Evolutionary conservation across 2,329 filamentous ascomycete genomes (phyloP).

Genomic region (Pestalotiopsis sp.): DNA sequence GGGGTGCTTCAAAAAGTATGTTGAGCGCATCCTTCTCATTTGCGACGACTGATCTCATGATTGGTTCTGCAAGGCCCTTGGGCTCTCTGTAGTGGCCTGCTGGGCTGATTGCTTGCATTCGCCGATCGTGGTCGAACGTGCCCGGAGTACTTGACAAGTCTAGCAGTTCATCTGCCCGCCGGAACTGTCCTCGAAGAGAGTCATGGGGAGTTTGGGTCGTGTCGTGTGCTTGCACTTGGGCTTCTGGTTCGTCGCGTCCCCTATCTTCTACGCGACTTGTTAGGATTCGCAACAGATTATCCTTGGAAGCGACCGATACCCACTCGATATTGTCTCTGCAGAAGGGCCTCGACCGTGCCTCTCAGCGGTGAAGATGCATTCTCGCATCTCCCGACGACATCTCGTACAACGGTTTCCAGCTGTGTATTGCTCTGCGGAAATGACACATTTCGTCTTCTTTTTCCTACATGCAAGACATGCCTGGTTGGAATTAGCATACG

Average conservation of each 20-base stretch:
- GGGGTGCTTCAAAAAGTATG: constrained; percentile 50
- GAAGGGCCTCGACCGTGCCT: not conserved
- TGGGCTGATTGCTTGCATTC: not conserved
- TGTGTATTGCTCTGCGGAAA: not conserved
- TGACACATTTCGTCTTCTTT: not conserved
- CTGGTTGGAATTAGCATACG: not conserved
- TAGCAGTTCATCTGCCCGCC: not conserved
- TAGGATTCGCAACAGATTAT: too few relatives aligned
- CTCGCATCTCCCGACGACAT: not conserved
- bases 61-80: constrained; percentile 6
- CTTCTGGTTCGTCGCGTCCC: too few relatives aligned
- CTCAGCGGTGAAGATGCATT: constrained; percentile 1
- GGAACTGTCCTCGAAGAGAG: not conserved
- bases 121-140: not conserved
- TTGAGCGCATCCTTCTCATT: constrained; percentile 54
- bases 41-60: constrained; percentile 50
- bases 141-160: not conserved
- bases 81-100: not conserved
- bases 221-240: not conserved
- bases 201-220: not conserved
- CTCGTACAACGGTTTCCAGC: not conserved
- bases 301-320: not conserved
- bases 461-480: not conserved
- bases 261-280: too few relatives aligned
- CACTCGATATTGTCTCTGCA: not conserved